These are phyloP conservation scores for Tuctoria greenei DNA, from an alignment of 176 grass and related monocot genomes.

Conservation along the genomic window DNA sequence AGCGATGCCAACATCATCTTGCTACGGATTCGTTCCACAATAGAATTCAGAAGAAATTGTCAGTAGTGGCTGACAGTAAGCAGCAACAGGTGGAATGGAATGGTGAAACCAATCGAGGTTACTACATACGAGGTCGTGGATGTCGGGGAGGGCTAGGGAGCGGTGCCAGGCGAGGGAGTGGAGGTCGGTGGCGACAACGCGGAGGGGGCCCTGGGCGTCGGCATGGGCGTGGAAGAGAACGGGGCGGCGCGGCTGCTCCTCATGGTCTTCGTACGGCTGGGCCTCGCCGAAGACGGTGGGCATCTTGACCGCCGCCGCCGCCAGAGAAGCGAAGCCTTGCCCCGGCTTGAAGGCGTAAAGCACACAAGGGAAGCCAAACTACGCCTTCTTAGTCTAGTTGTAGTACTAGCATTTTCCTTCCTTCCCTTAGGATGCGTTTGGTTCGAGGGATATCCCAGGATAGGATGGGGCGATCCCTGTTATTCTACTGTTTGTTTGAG, in stretches of 20 bases:
- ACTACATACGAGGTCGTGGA: conserved; percentile 68
- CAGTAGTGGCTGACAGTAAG: background rate
- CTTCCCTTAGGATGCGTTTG: too few relatives aligned
- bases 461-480: too few relatives aligned
- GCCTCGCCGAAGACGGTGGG: conserved; percentile 61
- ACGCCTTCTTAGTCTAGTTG: too few relatives aligned
- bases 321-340: background rate
- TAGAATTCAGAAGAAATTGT: background rate
- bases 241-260: conserved; percentile 2
- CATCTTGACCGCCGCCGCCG: conserved; percentile 13
- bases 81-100: background rate
- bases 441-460: too few relatives aligned
- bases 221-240: conserved; percentile 49
- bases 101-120: background rate
- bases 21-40: conserved; percentile 36
- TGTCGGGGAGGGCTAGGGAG: conserved; percentile 56
- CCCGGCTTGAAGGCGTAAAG: too few relatives aligned
- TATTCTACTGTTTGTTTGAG: too few relatives aligned
- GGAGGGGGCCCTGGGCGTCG: conserved; percentile 32
- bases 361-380: too few relatives aligned
- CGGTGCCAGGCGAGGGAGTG: conserved; percentile 60
- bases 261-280: conserved; percentile 26
- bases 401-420: too few relatives aligned
- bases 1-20: conserved; percentile 82
- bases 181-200: conserved; percentile 68